Base-by-base conservation (phyloP, 768 basidiomycete species). In the Psilocybe cubensis region DNA sequence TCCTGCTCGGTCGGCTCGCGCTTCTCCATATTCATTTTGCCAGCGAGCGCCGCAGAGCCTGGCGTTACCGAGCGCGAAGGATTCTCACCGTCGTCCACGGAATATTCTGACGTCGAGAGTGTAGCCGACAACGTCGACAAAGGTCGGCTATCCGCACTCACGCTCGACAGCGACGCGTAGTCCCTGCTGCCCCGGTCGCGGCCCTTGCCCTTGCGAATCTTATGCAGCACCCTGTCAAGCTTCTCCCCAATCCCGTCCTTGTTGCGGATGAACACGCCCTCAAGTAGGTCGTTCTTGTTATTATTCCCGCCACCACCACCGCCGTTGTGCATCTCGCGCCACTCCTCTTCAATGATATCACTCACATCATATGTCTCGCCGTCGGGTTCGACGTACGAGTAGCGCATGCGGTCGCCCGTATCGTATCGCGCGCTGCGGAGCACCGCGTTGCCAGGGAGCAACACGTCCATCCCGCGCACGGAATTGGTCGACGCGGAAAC, bases 301-400 rank as follows among this genome's bases (percentile, higher is more conserved):
- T 76, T 67, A 40, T 63, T n/a, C n/a, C n/a, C n/a, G n/a, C n/a
- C n/a, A n/a, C n/a, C n/a, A n/a, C n/a, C n/a, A n/a, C n/a, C n/a
- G n/a, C n/a, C n/a, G n/a, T n/a, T 40, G 35, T 71, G 73, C 35
- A 76, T 76, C 25, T 82, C 84, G n/a, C 83, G 76, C 81, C 91
- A 90, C 64, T 96, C 96, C 71, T 92, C 86, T 68, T 96, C 94
- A 45, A 98, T 83, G 48, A 97, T 88, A 60, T 96, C 90, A 65
- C 92, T 94, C 69, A 98, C 94, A 70, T 98, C 96, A 66, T 88
- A 91, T 0, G 89, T 90, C 74, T 92, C 92, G 2, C 95, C 96
- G 59, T 95, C 93, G 2, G 85, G 81, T 60, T 94, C 88, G 40
- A 98, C 90, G 69, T 94, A 98, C 35, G 96, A 97, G 70, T 99